These are phyloP conservation scores for Hyphochytrium catenoides DNA, from an alignment of 352 stramenopile species.

Conservation along the genomic window DNA sequence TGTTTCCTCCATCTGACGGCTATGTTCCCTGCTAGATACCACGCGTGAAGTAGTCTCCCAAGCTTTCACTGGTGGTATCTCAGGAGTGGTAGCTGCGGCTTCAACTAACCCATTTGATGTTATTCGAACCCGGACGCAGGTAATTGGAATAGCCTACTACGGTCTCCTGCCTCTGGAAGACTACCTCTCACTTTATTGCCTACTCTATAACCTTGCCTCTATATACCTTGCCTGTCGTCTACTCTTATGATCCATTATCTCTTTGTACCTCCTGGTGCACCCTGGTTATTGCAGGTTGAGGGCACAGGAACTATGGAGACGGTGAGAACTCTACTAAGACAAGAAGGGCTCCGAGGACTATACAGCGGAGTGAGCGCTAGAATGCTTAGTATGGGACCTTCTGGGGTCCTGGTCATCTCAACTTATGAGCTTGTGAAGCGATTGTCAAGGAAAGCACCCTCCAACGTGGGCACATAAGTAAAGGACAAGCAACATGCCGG, in stretches of 20 bases:
- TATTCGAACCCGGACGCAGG: constrained; percentile 49
- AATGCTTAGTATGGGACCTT: constrained; percentile 47
- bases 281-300: constrained; percentile 6
- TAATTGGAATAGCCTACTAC: too few relatives aligned
- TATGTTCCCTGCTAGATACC: too few relatives aligned
- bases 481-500: too few relatives aligned
- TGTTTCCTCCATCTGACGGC: too few relatives aligned
- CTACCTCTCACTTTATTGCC: too few relatives aligned
- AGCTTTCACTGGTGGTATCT: constrained; percentile 34
- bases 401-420: constrained; percentile 50
- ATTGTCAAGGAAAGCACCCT: constrained; percentile 29
- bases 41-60: constrained; percentile 43
- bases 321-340: background rate
- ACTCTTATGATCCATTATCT: too few relatives aligned
- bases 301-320: background rate
- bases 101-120: constrained; percentile 68
- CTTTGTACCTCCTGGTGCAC: too few relatives aligned
- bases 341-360: constrained; percentile 1
- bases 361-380: constrained; percentile 1
- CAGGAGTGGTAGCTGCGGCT: constrained; percentile 45
- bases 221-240: too few relatives aligned
- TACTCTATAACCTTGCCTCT: too few relatives aligned
- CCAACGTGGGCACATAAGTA: too few relatives aligned
- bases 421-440: constrained; percentile 72
- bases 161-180: too few relatives aligned